Evolutionary conservation across 345 rosid genomes (phyloP).

Genomic region (Rubroshorea leprosula): DNA sequence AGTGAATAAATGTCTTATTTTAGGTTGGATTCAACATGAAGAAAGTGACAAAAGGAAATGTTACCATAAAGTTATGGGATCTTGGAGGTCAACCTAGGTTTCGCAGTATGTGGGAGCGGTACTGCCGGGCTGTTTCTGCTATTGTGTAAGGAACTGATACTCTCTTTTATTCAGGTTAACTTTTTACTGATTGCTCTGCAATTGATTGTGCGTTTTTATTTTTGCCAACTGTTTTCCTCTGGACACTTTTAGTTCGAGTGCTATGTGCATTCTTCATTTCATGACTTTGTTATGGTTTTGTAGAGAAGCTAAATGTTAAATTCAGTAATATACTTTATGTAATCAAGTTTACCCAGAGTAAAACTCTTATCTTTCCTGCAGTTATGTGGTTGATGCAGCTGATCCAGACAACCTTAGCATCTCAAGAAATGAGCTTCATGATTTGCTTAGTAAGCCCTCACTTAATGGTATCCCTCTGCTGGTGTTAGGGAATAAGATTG

Average conservation of each 20-base stretch:
- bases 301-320: no score
- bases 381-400: conserved; percentile 90
- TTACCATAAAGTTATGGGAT: conserved; percentile 92
- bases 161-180: background rate
- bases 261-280: background rate
- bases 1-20: conserved; percentile 5
- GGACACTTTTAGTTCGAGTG: background rate
- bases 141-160: conserved; percentile 51
- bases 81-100: conserved; percentile 95
- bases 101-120: conserved; percentile 97
- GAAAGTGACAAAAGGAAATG: conserved; percentile 94
- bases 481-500: conserved; percentile 87
- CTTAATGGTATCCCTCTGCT: conserved; percentile 77
- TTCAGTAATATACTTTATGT: no score
- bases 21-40: conserved; percentile 96
- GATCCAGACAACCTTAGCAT: conserved; percentile 76
- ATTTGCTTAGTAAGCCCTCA: conserved; percentile 71
- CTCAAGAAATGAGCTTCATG: conserved; percentile 85
- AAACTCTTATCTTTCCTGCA: conserved; percentile 17
- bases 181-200: conserved; percentile 2
- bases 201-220: no score
- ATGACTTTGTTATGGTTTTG: no score
- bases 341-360: no score
- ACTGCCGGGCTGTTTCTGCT: conserved; percentile 86
- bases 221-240: background rate